These are phyloP conservation scores for Hortiboletus campestris DNA, from an alignment of 768 basidiomycete species.

Conservation along the genomic window DNA sequence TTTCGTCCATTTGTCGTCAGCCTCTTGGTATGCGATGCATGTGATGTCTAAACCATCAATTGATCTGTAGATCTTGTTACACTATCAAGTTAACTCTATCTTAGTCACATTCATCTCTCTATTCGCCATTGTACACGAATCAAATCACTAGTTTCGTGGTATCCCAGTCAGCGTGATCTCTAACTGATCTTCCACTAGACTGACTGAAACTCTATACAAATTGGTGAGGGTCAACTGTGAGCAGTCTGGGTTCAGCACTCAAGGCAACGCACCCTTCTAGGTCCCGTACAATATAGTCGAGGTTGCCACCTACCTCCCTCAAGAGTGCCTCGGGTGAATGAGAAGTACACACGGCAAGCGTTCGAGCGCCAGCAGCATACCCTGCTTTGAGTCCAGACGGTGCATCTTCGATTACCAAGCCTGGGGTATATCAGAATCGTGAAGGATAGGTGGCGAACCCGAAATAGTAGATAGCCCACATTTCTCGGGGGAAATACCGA, in stretches of 20 bases:
- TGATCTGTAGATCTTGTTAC: neutral
- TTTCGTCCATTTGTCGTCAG: neutral
- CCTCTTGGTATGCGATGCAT: neutral
- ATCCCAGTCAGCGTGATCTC: slow-evolving; percentile 18
- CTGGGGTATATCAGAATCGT: slow-evolving; percentile 35
- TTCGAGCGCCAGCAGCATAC: slow-evolving; percentile 68
- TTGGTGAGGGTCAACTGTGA: neutral
- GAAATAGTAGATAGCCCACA: slow-evolving; percentile 40
- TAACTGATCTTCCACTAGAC: slow-evolving; percentile 18
- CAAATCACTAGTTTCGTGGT: slow-evolving; percentile 9
- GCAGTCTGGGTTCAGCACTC: neutral
- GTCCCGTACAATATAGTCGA: slow-evolving; percentile 69
- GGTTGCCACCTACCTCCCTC: slow-evolving; percentile 39
- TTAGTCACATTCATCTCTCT: neutral
- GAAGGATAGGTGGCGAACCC: neutral
- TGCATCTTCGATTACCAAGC: slow-evolving; percentile 88
- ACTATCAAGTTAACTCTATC: neutral
- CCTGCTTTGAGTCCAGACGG: slow-evolving; percentile 79
- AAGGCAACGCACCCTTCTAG: slow-evolving; percentile 53
- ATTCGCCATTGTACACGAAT: neutral
- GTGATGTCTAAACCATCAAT: neutral
- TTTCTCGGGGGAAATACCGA: slow-evolving; percentile 52
- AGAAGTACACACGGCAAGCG: slow-evolving; percentile 83
- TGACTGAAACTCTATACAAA: slow-evolving; percentile 20
- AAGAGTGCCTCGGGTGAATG: slow-evolving; percentile 52